Evolutionary conservation across 192 early-diverging fungal species (phyloP).

Genomic region (Lunasporangiospora selenospora): DNA sequence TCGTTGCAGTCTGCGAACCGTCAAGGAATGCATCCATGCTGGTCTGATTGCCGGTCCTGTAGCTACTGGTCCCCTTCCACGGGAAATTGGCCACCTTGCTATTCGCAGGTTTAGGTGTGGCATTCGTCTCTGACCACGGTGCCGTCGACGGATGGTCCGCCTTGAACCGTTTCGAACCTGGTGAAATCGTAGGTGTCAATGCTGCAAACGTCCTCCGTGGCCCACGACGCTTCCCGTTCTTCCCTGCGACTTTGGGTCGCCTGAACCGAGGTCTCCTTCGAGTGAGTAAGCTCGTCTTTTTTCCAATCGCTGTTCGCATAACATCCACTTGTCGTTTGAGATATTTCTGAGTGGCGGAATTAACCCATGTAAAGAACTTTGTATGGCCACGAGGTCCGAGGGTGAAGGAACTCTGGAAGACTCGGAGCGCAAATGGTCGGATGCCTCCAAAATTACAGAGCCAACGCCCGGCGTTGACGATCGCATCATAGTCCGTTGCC

Average conservation of each 20-base stretch:
- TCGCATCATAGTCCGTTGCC: conserved; percentile 23
- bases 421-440: conserved; percentile 19
- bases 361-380: conserved; percentile 19
- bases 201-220: no score
- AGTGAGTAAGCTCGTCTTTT: background rate
- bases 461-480: conserved; percentile 22
- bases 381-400: conserved; percentile 17
- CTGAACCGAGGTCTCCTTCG: background rate
- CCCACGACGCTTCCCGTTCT: no score
- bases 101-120: no score
- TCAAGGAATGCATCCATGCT: no score
- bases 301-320: conserved; percentile 22
- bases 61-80: no score
- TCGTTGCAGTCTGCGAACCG: no score
- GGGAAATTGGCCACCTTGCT: no score
- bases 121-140: no score
- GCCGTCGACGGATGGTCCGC: no score
- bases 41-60: no score
- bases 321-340: conserved; percentile 12
- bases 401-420: conserved; percentile 17
- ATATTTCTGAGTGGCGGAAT: conserved; percentile 28
- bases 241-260: conserved; percentile 12
- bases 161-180: no score
- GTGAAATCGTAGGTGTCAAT: no score
- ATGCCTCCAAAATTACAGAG: conserved; percentile 27